Base-by-base conservation (phyloP, 129 eudicot genomes). In the Arctium minus region DNA sequence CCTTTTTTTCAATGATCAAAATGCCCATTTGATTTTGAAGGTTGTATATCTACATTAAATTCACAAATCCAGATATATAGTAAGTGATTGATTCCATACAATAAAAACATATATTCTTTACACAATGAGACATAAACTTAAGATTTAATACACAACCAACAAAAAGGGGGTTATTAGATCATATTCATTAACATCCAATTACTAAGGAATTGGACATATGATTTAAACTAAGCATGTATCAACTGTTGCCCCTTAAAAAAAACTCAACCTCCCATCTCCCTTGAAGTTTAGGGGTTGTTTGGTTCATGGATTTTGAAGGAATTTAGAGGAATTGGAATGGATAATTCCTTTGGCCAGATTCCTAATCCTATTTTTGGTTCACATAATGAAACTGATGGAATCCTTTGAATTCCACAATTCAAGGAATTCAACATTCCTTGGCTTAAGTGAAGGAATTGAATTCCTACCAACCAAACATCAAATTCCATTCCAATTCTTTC, bases 21-120 rank as follows among this genome's bases (percentile, higher is more conserved):
- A 96, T 91, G 0, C 99, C 99, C 99, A 96, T 93, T 56, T 96
- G 97, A 74, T 93, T 89, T 81, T 96, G 98, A 82, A 90, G 91
- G 71, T 91, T 94, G 83, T 93, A 93, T 33, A 93, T 84, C 99
- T 96, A 83, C 78, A 86, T 29, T 56, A 69, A 67, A 82, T 56
- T 32, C 36, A 30, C 10, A 83, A 39, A 76, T 22, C 56, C 13
- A 15, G 74, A 71, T 79, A 79, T 70, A 48, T 36, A 29, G 48
- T 70, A 70, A 44, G 40, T 37, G 36, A 9, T 27, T 60, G 64
- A 81, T 60, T 13, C 3, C n/a, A 79, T 0, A 79, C 8, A 31
- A 40, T 42, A 42, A 70, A 30, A 68, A 22, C 46, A 68, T 64
- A 15, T 7, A 69, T 79, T 31, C 42, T 68, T 69, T 42, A 69